Conservation (phyloP, 1,284 basidiomycete genomes). For the Phellinidium pouzarii region DNA sequence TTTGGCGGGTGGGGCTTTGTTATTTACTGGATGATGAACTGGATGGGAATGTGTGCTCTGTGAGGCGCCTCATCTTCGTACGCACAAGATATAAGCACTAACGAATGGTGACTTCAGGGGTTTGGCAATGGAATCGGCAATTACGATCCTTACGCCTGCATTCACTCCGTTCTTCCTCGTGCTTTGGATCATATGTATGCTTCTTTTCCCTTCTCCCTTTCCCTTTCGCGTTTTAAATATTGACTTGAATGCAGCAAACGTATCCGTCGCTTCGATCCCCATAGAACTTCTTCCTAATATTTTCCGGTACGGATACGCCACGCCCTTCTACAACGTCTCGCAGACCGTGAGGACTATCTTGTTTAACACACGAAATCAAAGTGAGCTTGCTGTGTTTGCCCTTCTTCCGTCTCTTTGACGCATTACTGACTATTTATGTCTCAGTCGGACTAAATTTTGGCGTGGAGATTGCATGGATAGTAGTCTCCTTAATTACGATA, state of each 20-base stretch:
- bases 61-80: constrained; percentile 24
- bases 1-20: constrained; percentile 57
- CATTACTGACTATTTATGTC: constrained; percentile 1
- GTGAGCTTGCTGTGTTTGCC: constrained; percentile 30
- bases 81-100: background rate
- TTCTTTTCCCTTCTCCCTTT: too few species aligned
- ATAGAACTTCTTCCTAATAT: constrained; percentile 61
- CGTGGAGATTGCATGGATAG: constrained; percentile 49
- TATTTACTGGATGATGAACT: constrained; percentile 72
- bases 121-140: constrained; percentile 55
- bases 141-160: constrained; percentile 46
- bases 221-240: background rate
- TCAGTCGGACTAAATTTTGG: constrained; percentile 56
- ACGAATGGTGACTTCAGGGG: constrained; percentile 30
- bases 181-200: constrained; percentile 59
- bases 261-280: constrained; percentile 58
- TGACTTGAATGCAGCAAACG: constrained; percentile 42
- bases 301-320: constrained; percentile 60
- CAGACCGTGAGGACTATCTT: constrained; percentile 55
- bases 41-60: constrained; percentile 54
- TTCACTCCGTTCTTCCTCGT: constrained; percentile 58
- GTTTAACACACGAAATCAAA: constrained; percentile 58
- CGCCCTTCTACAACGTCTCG: constrained; percentile 69
- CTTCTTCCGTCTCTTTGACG: constrained; percentile 11
- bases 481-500: constrained; percentile 45